Evolutionary conservation across 441 rosid genomes (phyloP).

Genomic region (Biscutella laevigata): DNA sequence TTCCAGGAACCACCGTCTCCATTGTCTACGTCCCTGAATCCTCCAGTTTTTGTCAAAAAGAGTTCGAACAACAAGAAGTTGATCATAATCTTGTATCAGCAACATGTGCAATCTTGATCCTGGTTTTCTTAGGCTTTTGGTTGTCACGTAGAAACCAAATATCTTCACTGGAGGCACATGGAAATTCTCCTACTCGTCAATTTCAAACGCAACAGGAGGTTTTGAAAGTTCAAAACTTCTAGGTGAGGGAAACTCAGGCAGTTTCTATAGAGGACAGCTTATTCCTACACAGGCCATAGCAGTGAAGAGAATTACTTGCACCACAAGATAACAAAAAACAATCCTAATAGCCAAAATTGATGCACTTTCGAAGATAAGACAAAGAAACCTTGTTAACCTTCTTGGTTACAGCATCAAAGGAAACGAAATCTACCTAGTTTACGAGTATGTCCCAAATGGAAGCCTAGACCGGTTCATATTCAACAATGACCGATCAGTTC

Average conservation of each 20-base stretch:
- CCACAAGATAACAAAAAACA: conserved; percentile 20
- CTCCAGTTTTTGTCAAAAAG: not conserved
- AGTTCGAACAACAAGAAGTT: not conserved
- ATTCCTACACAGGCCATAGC: conserved; percentile 11
- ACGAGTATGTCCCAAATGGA: conserved; percentile 22
- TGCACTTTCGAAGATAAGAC: conserved; percentile 6
- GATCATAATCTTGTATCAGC: conserved; percentile 2
- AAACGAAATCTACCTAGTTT: conserved; percentile 11
- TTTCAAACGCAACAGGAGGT: conserved; percentile 18
- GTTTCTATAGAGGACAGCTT: conserved; percentile 21
- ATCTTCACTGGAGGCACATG: not conserved
- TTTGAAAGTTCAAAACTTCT: conserved; percentile 7
- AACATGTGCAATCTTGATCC: not conserved
- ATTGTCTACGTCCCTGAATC: not conserved
- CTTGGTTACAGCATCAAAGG: conserved; percentile 23
- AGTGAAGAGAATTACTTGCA: conserved; percentile 17
- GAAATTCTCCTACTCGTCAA: conserved; percentile 12
- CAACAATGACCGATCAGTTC: conserved; percentile 22
- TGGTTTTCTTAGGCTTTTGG: not conserved
- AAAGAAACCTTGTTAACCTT: conserved; percentile 18
- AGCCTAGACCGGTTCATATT: conserved; percentile 26
- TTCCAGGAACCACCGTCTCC: conserved; percentile 4
- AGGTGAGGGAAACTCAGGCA: conserved; percentile 15
- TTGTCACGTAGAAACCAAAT: not conserved
- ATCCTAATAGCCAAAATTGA: conserved; percentile 6